Percentiles rank a stretch among this genome's conserved stretches.
Evolutionary conservation across 1,284 basidiomycete genomes (phyloP).

Genomic region (Tausonia pullulans): DNA sequence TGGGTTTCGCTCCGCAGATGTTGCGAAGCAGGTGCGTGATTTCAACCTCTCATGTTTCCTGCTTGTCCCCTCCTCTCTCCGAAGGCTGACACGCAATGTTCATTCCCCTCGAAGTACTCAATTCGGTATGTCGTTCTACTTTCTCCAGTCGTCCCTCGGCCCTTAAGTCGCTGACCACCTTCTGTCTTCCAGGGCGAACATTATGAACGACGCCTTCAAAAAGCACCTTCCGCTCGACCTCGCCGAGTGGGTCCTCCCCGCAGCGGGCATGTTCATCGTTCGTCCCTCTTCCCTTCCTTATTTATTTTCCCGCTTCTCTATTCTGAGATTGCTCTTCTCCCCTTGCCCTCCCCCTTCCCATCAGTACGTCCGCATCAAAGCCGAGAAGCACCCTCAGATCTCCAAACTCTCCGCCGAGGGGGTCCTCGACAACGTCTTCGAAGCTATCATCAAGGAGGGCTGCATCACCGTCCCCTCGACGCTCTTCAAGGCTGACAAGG

Average conservation of each 20-base stretch:
- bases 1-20: too few species aligned
- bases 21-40: constrained; percentile 13
- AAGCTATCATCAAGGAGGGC: constrained; percentile 21
- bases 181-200: constrained; percentile 15
- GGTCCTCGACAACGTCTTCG: constrained; percentile 24
- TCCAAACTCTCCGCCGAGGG: constrained; percentile 20
- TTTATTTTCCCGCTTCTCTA: not conserved
- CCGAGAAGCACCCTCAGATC: constrained; percentile 26
- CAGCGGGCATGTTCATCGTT: constrained; percentile 22
- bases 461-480: constrained; percentile 24
- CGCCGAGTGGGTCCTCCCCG: constrained; percentile 21
- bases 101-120: not conserved
- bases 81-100: not conserved
- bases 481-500: constrained; percentile 25
- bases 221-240: constrained; percentile 22
- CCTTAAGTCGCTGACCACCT: too few species aligned
- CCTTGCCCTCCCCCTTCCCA: too few species aligned
- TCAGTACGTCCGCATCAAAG: constrained; percentile 21
- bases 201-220: constrained; percentile 23
- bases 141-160: too few species aligned
- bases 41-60: not conserved
- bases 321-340: not conserved
- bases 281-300: not conserved
- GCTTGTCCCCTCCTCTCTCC: not conserved
- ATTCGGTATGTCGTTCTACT: too few species aligned